Conservation (phyloP, 2,329 filamentous ascomycete genomes). For the Sporothrix brunneoviolacea region DNA sequence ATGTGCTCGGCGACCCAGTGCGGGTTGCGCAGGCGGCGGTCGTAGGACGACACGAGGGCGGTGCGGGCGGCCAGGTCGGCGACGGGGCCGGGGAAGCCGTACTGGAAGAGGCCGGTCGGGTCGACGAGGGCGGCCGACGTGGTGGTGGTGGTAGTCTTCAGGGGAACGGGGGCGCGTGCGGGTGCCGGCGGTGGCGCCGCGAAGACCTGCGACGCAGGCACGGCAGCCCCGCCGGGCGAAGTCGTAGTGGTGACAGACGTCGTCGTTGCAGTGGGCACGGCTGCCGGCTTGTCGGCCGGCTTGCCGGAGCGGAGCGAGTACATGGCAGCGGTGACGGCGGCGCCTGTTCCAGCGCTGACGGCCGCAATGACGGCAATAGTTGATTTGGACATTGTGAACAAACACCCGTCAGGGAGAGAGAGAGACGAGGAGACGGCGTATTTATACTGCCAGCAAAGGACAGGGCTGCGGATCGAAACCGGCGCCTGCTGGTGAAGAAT, state of each 20-base stretch:
- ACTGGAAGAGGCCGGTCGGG: conserved; percentile 70
- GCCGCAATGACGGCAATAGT: conserved; percentile 70
- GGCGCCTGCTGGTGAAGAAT: too few species aligned
- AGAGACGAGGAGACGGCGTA: too few species aligned
- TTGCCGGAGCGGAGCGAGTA: conserved; percentile 50
- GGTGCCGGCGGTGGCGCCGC: conserved; percentile 25
- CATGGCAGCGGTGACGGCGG: conserved; percentile 64
- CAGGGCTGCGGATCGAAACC: not conserved
- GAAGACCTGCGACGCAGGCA: conserved; percentile 55
- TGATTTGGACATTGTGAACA: conserved; percentile 72
- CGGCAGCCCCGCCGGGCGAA: too few species aligned
- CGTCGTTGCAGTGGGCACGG: conserved; percentile 28
- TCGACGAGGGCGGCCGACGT: conserved; percentile 50
- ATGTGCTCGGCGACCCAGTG: conserved; percentile 97
- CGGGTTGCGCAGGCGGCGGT: conserved; percentile 85
- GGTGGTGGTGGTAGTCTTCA: conserved; percentile 37
- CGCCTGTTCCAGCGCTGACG: conserved; percentile 68
- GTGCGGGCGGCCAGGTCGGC: conserved; percentile 71
- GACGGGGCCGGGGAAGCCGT: conserved; percentile 87
- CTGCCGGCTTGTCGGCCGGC: conserved; percentile 32
- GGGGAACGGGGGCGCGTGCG: conserved; percentile 40
- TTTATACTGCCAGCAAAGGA: too few species aligned
- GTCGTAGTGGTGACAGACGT: conserved; percentile 23
- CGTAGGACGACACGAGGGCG: conserved; percentile 79
- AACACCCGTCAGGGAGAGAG: too few species aligned